These are phyloP conservation scores for Planoprotostelium fungivorum DNA, from an alignment of 78 protist genomes.

Conservation along the genomic window DNA sequence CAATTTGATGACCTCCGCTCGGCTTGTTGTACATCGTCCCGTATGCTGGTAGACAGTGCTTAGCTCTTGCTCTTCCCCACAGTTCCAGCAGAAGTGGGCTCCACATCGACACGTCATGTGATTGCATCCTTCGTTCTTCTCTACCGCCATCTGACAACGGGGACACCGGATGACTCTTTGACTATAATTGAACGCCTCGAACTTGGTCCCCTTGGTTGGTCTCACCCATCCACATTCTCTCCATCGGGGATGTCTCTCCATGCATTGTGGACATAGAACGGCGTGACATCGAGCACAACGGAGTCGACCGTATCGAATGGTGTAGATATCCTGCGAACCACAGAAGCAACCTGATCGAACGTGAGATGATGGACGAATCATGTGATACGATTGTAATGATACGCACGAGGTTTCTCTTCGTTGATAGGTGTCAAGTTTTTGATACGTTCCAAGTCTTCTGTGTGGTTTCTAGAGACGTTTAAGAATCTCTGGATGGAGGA, in stretches of 20 bases:
- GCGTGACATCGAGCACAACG: not conserved
- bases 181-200: not conserved
- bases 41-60: no score
- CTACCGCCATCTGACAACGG: conserved; percentile 4
- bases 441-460: not conserved
- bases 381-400: not conserved
- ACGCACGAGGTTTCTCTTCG: not conserved
- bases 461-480: not conserved
- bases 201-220: not conserved
- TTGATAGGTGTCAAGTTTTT: not conserved
- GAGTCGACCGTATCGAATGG: not conserved
- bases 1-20: no score
- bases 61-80: no score
- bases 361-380: not conserved
- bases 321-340: not conserved
- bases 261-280: not conserved
- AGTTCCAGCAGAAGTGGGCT: not conserved
- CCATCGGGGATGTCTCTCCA: not conserved
- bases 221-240: not conserved
- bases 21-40: no score
- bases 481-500: not conserved
- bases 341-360: not conserved
- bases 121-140: conserved; percentile 61
- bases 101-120: conserved; percentile 34
- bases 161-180: not conserved